Percentiles rank a stretch among this genome's conserved stretches.
phyloP scores from a whole-genome alignment of 176 grass and related monocot genomes.

The Musa beccarii region DNA sequence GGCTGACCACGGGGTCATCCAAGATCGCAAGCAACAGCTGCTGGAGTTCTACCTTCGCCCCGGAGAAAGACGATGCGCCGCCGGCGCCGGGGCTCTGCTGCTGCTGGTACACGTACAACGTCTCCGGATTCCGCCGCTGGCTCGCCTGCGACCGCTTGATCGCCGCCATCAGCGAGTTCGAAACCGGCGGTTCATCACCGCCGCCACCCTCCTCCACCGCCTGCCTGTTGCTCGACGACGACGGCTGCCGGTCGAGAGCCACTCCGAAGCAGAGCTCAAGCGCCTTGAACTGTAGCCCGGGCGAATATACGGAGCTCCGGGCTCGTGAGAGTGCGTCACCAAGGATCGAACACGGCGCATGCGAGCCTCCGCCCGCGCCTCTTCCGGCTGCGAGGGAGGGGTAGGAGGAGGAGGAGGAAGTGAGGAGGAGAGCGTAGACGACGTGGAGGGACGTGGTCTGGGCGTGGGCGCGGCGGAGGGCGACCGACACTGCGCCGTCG shows the following conservation, averaged over 20 bases:
- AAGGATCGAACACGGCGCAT: conserved; percentile 25
- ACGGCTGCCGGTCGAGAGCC: conserved; percentile 42
- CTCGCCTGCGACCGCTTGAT: conserved; percentile 91
- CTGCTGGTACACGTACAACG: conserved; percentile 75
- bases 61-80: conserved; percentile 20
- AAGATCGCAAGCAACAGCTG: conserved; percentile 72
- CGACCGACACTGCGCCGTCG: conserved; percentile 28
- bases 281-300: conserved; percentile 79
- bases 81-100: conserved; percentile 1
- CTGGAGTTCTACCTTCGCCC: conserved; percentile 71
- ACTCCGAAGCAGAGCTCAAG: conserved; percentile 83
- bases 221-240: conserved; percentile 9
- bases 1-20: conserved; percentile 83
- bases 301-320: conserved; percentile 57
- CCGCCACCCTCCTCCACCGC: not conserved
- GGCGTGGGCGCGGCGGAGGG: conserved; percentile 21
- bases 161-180: conserved; percentile 91
- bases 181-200: conserved; percentile 48
- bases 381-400: not conserved
- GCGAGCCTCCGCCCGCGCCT: not conserved
- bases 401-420: conserved; percentile 9
- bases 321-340: conserved; percentile 59
- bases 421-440: conserved; percentile 33
- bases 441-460: conserved; percentile 44
- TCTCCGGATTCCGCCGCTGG: conserved; percentile 64